Conservation (phyloP, 2,329 filamentous ascomycete genomes). For the Diaporthe citri region DNA sequence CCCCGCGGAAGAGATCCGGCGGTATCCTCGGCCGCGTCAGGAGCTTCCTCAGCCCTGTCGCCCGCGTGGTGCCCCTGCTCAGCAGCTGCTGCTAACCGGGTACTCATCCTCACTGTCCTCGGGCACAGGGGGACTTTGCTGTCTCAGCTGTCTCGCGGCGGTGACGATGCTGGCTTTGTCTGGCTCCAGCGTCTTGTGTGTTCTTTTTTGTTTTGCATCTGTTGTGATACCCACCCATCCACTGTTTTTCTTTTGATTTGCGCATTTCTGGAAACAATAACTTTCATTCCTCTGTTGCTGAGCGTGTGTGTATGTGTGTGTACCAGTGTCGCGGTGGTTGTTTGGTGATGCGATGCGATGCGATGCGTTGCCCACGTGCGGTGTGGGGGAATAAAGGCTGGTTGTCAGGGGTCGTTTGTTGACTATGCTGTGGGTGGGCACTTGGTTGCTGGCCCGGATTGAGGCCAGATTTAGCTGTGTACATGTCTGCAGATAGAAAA, state of each 20-base stretch:
- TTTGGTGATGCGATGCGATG: background rate
- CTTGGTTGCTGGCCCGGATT: background rate
- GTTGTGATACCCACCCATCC: slow-evolving; percentile 38
- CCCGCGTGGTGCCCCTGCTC: slow-evolving; percentile 9
- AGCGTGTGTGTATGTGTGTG: slow-evolving; percentile 21
- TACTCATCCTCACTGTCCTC: background rate
- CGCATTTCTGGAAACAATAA: slow-evolving; percentile 39
- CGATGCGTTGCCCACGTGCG: slow-evolving; percentile 9
- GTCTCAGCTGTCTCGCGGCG: background rate
- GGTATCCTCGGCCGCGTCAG: slow-evolving; percentile 10
- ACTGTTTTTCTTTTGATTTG: slow-evolving; percentile 6
- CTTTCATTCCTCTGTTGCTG: slow-evolving; percentile 34
- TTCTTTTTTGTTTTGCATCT: slow-evolving; percentile 13
- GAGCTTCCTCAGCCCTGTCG: slow-evolving; percentile 7
- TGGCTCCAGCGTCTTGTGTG: slow-evolving; percentile 25
- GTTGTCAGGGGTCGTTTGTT: slow-evolving; percentile 2
- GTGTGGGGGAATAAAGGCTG: slow-evolving; percentile 27
- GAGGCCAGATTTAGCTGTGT: background rate
- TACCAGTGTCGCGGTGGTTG: background rate
- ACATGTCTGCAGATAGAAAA: slow-evolving; percentile 22
- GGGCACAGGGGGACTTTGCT: background rate
- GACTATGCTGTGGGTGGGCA: background rate
- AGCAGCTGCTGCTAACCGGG: slow-evolving; percentile 21
- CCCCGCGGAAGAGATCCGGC: slow-evolving; percentile 1
- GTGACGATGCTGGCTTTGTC: slow-evolving; percentile 18